Percentiles rank a stretch among this genome's conserved stretches.
phyloP scores from a whole-genome alignment of 75 land plant genomes.

The Ceratopteris richardii region DNA sequence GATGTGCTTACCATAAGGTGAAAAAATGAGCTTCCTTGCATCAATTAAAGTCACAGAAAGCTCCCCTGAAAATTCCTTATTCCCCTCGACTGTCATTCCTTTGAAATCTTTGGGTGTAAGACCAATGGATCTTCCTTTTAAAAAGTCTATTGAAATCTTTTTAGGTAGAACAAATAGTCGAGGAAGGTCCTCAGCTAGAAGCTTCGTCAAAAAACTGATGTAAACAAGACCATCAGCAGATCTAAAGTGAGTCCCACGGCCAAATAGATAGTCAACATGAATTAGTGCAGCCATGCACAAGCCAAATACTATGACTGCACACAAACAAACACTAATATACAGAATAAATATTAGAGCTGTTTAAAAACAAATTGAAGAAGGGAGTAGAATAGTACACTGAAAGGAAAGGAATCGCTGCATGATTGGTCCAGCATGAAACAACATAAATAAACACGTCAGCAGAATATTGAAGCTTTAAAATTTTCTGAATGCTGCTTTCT shows the following conservation, averaged over 20 bases:
- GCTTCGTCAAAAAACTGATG: slow-evolving; percentile 82
- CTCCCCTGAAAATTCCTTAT: slow-evolving; percentile 80
- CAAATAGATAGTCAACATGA: no score
- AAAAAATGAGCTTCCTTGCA: slow-evolving; percentile 69
- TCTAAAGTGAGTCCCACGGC: no score
- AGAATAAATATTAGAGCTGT: no score
- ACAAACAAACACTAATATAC: no score
- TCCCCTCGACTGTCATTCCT: slow-evolving; percentile 54
- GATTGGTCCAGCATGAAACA: no score
- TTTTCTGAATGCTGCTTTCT: no score
- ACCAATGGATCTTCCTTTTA: slow-evolving; percentile 69
- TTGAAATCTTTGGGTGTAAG: slow-evolving; percentile 50
- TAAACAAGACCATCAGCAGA: neutral
- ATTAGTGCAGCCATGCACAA: no score
- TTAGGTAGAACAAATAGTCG: slow-evolving; percentile 91
- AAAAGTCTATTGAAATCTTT: slow-evolving; percentile 75
- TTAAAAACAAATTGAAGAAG: neutral
- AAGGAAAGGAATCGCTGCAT: slow-evolving; percentile 89
- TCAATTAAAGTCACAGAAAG: slow-evolving; percentile 85
- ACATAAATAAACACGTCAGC: slow-evolving; percentile 1
- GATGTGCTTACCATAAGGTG: slow-evolving; percentile 47
- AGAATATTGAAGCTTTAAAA: no score
- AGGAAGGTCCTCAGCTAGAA: slow-evolving; percentile 94
- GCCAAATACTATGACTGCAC: no score
- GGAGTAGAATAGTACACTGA: slow-evolving; percentile 62